phyloP scores from a whole-genome alignment of 2,329 filamentous ascomycete genomes.

The Ophidiomyces ophidiicola region DNA sequence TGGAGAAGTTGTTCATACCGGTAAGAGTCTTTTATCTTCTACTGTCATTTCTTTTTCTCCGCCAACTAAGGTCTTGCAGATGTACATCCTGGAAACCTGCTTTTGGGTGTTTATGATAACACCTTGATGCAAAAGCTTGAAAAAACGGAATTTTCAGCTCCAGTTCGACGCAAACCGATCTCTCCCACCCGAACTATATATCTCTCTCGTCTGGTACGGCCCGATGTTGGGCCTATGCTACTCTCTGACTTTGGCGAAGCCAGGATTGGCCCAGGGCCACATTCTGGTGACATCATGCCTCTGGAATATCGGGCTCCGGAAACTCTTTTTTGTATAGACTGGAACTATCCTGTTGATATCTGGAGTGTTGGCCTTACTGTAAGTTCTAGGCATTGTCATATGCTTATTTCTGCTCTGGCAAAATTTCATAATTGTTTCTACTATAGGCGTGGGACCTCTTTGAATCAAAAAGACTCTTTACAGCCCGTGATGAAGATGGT shows the following conservation, averaged over 20 bases:
- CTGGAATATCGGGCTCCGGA: conserved; percentile 23
- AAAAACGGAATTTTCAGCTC: conserved; percentile 20
- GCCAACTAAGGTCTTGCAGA: conserved; percentile 17
- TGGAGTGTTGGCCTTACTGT: conserved; percentile 23
- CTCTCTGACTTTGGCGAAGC: conserved; percentile 27
- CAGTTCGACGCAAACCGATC: conserved; percentile 29
- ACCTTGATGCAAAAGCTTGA: conserved; percentile 21
- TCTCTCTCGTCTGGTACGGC: conserved; percentile 13
- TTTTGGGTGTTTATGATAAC: conserved; percentile 22
- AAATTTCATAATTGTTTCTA: conserved; percentile 8
- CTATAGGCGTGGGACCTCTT: conserved; percentile 38
- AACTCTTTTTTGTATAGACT: conserved; percentile 20
- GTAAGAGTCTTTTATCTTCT: conserved; percentile 16
- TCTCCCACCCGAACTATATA: conserved; percentile 24
- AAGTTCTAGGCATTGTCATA: conserved; percentile 7
- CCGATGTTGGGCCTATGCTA: neutral
- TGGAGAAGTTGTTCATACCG: conserved; percentile 22
- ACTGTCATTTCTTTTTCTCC: neutral
- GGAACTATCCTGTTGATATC: conserved; percentile 23
- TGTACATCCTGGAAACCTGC: conserved; percentile 25
- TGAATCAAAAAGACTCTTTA: conserved; percentile 33
- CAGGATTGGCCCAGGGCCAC: conserved; percentile 22
- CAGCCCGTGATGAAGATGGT: conserved; percentile 26
- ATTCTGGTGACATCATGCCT: conserved; percentile 34
- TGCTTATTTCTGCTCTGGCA: no score